These are phyloP conservation scores for Apiospora arundinis DNA, from an alignment of 2,329 filamentous ascomycete genomes.

Conservation along the genomic window DNA sequence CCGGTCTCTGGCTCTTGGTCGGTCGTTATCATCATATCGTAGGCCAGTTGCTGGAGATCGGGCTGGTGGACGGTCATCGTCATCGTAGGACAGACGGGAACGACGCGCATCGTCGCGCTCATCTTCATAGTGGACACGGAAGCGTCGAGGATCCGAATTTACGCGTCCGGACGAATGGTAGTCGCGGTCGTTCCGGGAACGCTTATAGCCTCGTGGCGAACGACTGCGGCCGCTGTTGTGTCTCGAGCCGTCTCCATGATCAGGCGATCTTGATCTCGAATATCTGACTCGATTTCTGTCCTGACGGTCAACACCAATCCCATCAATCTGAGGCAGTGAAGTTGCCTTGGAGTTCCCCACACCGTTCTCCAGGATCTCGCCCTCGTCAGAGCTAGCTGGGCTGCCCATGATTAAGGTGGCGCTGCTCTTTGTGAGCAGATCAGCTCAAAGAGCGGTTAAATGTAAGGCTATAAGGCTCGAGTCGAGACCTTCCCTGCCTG, in stretches of 20 bases:
- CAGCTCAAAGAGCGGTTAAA: conserved; percentile 27
- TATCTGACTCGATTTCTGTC: conserved; percentile 76
- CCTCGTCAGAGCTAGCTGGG: conserved; percentile 76
- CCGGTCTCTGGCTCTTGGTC: conserved; percentile 41
- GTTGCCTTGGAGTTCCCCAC: conserved; percentile 78
- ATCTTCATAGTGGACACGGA: conserved; percentile 69
- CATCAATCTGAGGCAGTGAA: conserved; percentile 77
- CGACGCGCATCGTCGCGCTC: conserved; percentile 54
- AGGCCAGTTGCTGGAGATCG: conserved; percentile 44
- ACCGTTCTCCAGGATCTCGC: conserved; percentile 81
- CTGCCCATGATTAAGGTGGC: conserved; percentile 36
- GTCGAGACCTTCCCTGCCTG: conserved; percentile 34
- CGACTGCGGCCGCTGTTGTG: conserved; percentile 57
- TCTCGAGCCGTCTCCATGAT: conserved; percentile 44
- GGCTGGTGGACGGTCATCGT: conserved; percentile 59
- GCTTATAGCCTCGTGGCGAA: conserved; percentile 72
- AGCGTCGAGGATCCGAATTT: conserved; percentile 63
- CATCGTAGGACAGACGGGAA: conserved; percentile 59
- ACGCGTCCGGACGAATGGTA: conserved; percentile 46
- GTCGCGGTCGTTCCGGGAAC: conserved; percentile 68
- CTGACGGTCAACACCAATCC: conserved; percentile 89
- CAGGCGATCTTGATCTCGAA: conserved; percentile 62
- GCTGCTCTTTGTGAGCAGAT: conserved; percentile 13
- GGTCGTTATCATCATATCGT: conserved; percentile 59
- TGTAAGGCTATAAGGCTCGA: conserved; percentile 10